Conservation (phyloP, 2,329 filamentous ascomycete genomes). For the Neopestalotiopsis sp. region DNA sequence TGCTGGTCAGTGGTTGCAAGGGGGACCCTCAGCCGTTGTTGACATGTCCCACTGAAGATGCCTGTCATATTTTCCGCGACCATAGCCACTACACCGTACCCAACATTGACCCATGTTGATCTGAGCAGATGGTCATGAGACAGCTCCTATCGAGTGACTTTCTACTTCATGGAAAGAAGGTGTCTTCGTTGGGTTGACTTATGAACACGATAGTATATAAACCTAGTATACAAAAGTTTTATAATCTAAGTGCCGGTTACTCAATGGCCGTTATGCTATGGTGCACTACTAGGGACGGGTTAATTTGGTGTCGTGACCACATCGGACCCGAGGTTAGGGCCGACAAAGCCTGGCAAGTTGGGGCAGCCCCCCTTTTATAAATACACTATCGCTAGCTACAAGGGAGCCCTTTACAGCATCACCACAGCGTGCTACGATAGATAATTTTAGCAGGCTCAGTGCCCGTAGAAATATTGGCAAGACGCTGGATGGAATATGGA, state of each 20-base stretch:
- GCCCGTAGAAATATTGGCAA: neutral
- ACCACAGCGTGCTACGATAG: neutral
- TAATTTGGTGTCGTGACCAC: neutral
- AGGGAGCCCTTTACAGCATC: neutral
- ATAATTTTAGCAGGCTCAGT: neutral
- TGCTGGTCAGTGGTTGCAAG: neutral
- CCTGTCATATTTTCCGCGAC: neutral
- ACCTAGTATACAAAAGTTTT: neutral
- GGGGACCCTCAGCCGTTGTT: neutral
- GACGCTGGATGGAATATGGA: neutral
- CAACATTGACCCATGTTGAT: neutral
- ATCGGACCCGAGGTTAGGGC: neutral
- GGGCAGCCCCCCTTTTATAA: neutral
- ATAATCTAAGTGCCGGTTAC: neutral
- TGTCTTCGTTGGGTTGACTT: accelerated
- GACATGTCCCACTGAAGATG: slow-evolving; percentile 1
- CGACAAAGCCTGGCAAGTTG: neutral
- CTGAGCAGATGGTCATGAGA: neutral
- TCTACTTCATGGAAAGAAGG: neutral
- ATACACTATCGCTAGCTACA: neutral
- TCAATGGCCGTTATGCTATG: neutral
- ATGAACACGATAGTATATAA: neutral
- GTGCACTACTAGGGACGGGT: neutral
- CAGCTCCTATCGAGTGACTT: neutral
- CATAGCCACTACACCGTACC: neutral